Conservation (phyloP, 495 filamentous ascomycete genomes). For the Penicillium pancosmium region DNA sequence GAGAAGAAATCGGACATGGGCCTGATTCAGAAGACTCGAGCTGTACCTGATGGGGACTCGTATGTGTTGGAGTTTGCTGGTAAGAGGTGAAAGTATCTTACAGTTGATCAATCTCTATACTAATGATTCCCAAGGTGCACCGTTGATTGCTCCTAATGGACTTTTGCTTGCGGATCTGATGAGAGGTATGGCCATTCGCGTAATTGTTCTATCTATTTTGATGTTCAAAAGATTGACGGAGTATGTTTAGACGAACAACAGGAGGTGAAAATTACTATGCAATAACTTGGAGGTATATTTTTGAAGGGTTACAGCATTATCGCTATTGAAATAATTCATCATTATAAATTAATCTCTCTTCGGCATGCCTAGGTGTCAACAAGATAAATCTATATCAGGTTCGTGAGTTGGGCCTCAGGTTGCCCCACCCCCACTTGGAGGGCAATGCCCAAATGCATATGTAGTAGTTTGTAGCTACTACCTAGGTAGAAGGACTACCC, state of each 20-base stretch:
- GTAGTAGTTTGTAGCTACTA: no score
- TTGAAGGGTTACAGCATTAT: no score
- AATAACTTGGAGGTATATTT: not conserved
- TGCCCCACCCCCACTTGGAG: no score
- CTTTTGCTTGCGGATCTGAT: not conserved
- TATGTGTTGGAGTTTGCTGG: slow-evolving; percentile 1
- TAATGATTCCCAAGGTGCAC: not conserved
- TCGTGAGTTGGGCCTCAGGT: no score
- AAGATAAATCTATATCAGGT: no score
- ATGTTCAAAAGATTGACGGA: not conserved
- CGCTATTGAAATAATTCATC: no score
- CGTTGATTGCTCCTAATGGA: not conserved
- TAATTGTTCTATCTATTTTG: not conserved
- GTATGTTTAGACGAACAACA: not conserved
- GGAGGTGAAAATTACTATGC: not conserved
- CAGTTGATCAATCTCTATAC: not conserved
- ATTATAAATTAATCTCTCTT: no score
- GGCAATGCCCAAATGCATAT: no score
- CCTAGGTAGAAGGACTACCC: no score
- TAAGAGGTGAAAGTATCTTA: not conserved
- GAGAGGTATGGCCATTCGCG: not conserved
- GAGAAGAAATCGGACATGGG: not conserved
- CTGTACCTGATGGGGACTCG: not conserved
- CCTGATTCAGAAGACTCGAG: not conserved
- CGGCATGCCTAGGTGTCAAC: no score